Percentiles rank a stretch among this genome's conserved stretches.
These are phyloP conservation scores for Stentor roeselii DNA, from an alignment of 73 alveolate species.

Conservation along the genomic window DNA sequence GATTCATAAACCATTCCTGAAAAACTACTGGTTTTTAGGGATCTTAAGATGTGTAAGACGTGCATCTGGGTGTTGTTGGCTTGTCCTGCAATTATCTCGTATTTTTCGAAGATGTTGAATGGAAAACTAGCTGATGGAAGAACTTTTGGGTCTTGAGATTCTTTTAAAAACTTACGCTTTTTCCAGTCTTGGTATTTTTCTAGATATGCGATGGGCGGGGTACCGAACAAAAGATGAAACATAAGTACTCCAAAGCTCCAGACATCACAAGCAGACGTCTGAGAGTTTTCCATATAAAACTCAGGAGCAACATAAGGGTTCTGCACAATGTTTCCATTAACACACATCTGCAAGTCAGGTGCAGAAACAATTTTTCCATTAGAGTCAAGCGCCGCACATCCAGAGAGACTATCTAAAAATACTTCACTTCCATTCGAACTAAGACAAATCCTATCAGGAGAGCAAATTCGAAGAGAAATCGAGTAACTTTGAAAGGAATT, in stretches of 20 bases:
- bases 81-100: not conserved
- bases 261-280: conserved; percentile 67
- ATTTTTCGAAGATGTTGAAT: not conserved
- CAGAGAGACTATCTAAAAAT: conserved; percentile 56
- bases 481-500: conserved; percentile 61
- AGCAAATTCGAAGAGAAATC: conserved; percentile 48
- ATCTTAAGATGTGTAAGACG: not conserved
- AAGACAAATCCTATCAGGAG: conserved; percentile 52
- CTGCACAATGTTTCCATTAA: conserved; percentile 46
- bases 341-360: conserved; percentile 48
- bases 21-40: not conserved
- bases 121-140: conserved; percentile 9
- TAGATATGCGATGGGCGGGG: conserved; percentile 61
- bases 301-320: conserved; percentile 86
- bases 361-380: conserved; percentile 40
- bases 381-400: conserved; percentile 40
- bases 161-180: conserved; percentile 29
- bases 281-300: conserved; percentile 48
- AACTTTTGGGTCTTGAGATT: not conserved
- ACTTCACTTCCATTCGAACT: conserved; percentile 66
- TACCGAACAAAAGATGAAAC: conserved; percentile 70
- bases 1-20: conserved; percentile 35
- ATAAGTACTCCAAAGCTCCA: conserved; percentile 79
- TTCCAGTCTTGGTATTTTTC: conserved; percentile 64
- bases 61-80: not conserved